A percentile compares a stretch with the other conserved stretches of the same genome.
These are phyloP conservation scores for Hermanozyma aechmeae DNA, from an alignment of 805 yeast genomes.

Conservation along the genomic window DNA sequence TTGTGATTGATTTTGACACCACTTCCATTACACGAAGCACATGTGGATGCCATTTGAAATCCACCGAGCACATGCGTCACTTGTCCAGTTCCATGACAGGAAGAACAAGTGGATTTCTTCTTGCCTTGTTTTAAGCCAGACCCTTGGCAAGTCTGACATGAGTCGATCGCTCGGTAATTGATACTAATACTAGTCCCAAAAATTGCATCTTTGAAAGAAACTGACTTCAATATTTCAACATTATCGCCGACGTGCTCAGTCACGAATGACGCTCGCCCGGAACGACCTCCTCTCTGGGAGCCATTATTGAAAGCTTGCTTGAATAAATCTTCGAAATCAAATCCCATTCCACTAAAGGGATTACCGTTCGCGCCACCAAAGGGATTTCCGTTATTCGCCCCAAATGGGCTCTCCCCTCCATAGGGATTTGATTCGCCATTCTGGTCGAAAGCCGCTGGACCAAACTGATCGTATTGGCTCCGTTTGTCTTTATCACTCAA, in stretches of 20 bases:
- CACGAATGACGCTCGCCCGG: constrained; percentile 39
- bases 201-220: constrained; percentile 79
- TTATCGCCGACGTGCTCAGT: constrained; percentile 86
- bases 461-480: constrained; percentile 85
- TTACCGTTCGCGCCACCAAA: constrained; percentile 31
- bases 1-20: constrained; percentile 66
- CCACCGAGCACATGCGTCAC: constrained; percentile 84
- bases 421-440: constrained; percentile 43
- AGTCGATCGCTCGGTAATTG: constrained; percentile 62
- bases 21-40: constrained; percentile 78
- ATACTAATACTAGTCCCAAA: constrained; percentile 65
- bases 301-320: constrained; percentile 41
- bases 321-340: constrained; percentile 36
- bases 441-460: constrained; percentile 73
- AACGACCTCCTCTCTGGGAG: constrained; percentile 22
- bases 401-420: constrained; percentile 31
- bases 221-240: constrained; percentile 65
- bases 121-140: constrained; percentile 75
- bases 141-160: constrained; percentile 76
- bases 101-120: constrained; percentile 65
- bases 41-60: constrained; percentile 93
- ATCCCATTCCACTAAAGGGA: constrained; percentile 47
- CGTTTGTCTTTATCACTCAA: constrained; percentile 78
- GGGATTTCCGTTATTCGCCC: constrained; percentile 37
- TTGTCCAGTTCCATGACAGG: constrained; percentile 93